Base-by-base conservation (phyloP, 345 rosid genomes). In the Bruguiera parviflora region DNA sequence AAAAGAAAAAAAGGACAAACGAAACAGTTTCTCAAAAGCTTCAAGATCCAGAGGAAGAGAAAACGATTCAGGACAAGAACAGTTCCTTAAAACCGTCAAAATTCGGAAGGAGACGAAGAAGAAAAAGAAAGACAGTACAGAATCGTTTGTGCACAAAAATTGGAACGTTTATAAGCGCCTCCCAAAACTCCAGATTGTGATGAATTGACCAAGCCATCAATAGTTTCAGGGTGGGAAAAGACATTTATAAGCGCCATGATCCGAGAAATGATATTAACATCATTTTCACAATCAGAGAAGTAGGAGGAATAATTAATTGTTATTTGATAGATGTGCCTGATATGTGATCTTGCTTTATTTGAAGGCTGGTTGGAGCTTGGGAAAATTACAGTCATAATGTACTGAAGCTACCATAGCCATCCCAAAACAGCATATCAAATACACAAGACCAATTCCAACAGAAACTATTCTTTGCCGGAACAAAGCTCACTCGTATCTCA, bases 171-270 rank as follows among this genome's bases (percentile, higher is more conserved):
- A 8, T 92, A 20, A 93, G 89, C 72, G 87, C 73, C 49, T 72
- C 85, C 91, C 85, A 74, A 74, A 5, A 74, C 63, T 61, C 57
- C 86, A 64, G 83, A 78, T 79, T 86, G 97, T 88, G 86, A 78
- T 76, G 74, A 2, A 70, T 46, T 22, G 43, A 71, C 53, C 69
- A 66, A 71, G 58, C 53, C 10, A 25, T 70, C 62, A 53, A 67
- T 29, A 67, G 46, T 46, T 58, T 61, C 74, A 49, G 24, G n/a
- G 18, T 49, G 60, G 3, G 55, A 57, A 57, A 59, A 20, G 33
- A 20, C 37, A 8, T 8, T 9, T n/a, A 46, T 33, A 6, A 68
- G 66, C 64, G 68, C 29, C 56, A 66, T 25, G 63, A 16, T 15
- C 37, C 7, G 37, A 33, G 9, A 33, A 33, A 33, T 33, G 37